Evolutionary conservation across 2,329 filamentous ascomycete species (phyloP), one percentile per base, ranked within the genome.

Genomic region (Penicillium sp.): DNA sequence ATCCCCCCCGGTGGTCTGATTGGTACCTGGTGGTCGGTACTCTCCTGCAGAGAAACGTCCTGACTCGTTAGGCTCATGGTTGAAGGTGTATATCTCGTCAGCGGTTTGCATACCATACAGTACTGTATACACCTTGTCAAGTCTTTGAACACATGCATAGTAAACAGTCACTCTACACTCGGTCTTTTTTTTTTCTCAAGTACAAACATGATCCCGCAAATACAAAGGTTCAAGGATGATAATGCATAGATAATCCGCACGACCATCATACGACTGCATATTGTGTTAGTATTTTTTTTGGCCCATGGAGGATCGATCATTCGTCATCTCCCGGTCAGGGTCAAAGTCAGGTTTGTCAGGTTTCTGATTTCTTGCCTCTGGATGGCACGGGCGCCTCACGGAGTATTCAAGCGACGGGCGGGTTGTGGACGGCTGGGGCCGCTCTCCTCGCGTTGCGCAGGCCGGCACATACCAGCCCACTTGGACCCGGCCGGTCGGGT

Each of bases 391-490:
- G 35, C 33, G 13, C 42, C 42, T 26, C 3, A 26, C 35, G 37
- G 33, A 40, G 51, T 42, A 26, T n/a, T 28, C 51, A 38, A 28
- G 33, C 22, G n/a, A 42, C 19, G n/a, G 37, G 22, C 10, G 37
- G 13, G 37, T 19, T 28, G 51, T 53, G 45, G 14, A 28, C 45
- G 26, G 45, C 42, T 45, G 7, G 14, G 22, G 42, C 42, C 13
- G 42, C 19, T 19, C 40, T 43, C 19, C 40, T 45, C 42, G 42
- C 42, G 13, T 25, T 52, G 30, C 16, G 33, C 51, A 26, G 33
- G 35, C 51, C 25, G 13, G 37, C 11, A 30, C 37, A 43, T 30
- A 54, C 40, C 52, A 54, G 26, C 52, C 52, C 52, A 45, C 38
- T 54, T 54, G 0, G 52, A 54, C 38, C 52, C 52, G 3, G 26